Base-by-base conservation (phyloP, 768 basidiomycete species). In the Boletus rufocinnamomeus region DNA sequence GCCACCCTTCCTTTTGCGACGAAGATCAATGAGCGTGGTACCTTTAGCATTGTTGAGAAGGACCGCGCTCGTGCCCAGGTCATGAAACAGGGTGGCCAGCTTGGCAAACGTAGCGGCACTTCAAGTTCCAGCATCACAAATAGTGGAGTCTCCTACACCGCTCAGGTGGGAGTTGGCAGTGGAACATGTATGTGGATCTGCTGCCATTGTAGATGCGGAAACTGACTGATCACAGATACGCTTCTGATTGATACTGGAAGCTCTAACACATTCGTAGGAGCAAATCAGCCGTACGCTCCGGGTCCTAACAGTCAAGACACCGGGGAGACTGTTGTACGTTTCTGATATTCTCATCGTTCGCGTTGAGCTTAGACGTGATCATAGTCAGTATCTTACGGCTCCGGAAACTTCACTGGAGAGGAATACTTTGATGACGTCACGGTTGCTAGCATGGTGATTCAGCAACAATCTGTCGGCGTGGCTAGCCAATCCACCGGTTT, bases 381-480 rank as follows among this genome's bases (percentile, higher is more conserved):
- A n/a, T 27, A 66, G 54, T 32, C 45, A 1, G 27, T 46, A 11
- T 8, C 19, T 10, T 59, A 67, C 19, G 56, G 54, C 21, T 47
- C 53, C 5, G 62, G 61, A 19, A 7, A 1, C 6, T 64, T 50
- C 27, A 54, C 51, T 10, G 62, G 63, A 54, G 52, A 64, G 49
- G 63, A 64, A 28, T 64, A 32, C 27, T 23, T 49, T 6, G 63
- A 64, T 28, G 57, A 48, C 10, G 59, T 65, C n/a, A 44, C 34
- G 16, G 51, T 66, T 44, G 3, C 46, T 23, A 32, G 8, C 4
- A 13, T 59, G 21, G 32, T 56, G n/a, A 58, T 59, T 8, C 1
- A 3, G 0, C 9, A 41, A 1, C 79, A 80, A 64, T 70, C 69
- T n/a, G 74, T 79, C 2, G 59, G 78, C 14, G 73, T 72, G 43